phyloP scores from a whole-genome alignment of 2,329 filamentous ascomycete genomes.

The Knufia petricola region DNA sequence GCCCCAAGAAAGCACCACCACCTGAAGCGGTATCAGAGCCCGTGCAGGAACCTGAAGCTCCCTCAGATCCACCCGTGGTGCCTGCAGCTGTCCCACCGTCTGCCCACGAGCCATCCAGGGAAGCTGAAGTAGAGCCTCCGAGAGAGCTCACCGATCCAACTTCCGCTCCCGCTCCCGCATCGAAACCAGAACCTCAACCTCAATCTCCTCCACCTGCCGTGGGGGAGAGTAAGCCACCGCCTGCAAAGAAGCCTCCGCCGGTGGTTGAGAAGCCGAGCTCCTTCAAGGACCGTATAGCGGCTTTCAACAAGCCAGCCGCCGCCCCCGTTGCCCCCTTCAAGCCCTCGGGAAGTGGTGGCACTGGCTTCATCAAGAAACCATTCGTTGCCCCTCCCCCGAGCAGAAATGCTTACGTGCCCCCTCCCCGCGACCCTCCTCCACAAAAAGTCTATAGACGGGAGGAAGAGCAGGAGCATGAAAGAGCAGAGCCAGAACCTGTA shows the following conservation, averaged over 20 bases:
- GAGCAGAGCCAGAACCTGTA: conserved; percentile 26
- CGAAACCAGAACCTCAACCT: conserved; percentile 22
- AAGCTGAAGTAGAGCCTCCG: conserved; percentile 11
- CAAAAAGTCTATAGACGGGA: conserved; percentile 75
- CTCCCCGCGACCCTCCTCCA: conserved; percentile 55
- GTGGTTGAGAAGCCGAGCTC: conserved; percentile 71
- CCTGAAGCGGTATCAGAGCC: conserved; percentile 42
- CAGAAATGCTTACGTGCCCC: conserved; percentile 79
- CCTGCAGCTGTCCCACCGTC: conserved; percentile 24
- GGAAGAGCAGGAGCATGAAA: conserved; percentile 58
- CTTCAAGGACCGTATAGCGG: conserved; percentile 91
- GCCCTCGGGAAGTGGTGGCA: conserved; percentile 52
- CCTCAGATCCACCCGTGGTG: conserved; percentile 11
- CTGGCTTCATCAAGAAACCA: conserved; percentile 85
- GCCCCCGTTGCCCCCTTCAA: conserved; percentile 87
- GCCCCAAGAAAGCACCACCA: conserved; percentile 50
- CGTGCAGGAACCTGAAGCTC: conserved; percentile 14
- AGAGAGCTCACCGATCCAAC: conserved; percentile 8
- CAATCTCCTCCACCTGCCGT: conserved; percentile 26
- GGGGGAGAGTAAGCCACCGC: conserved; percentile 10
- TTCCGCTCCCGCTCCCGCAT: conserved; percentile 8
- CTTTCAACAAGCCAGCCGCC: conserved; percentile 85
- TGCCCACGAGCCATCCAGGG: conserved; percentile 24
- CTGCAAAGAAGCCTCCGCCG: conserved; percentile 35
- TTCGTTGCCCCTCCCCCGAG: conserved; percentile 93